Evolutionary conservation across 2,329 filamentous ascomycete genomes (phyloP), one percentile per base, ranked within the genome.

Genomic region (Periglandula ipomoeae): DNA sequence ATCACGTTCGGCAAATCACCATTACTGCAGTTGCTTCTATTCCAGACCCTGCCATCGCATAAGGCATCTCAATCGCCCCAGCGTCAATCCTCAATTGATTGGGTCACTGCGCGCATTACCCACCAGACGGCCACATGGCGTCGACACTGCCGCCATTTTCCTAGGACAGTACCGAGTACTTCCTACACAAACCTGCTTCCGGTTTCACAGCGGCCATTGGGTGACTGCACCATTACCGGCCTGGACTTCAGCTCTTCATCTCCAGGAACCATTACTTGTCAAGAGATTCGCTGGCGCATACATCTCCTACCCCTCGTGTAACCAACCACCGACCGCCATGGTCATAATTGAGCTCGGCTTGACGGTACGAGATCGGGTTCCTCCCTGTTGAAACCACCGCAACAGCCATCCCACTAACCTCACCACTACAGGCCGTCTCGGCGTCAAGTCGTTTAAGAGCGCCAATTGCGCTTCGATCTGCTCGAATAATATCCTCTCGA

Each of bases 401-500:
- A 32, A 32, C 6, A 15, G 32, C 27, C 19, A 5, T 11, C 1
- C 2, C 13, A 17, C 40, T 50, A 24, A 49, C 26, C 44, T 20
- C 24, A 23, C 5, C 10, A 10, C 23, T 20, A 10, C 15, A 52
- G 52, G 42, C 43, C 37, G 37, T 34, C 19, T 44, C 55, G 48
- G 54, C 53, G 34, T 49, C 49, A 22, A 43, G 44, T 38, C 54
- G 55, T 26, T 37, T 53, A 17, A 42, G 50, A 19, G 52, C 56
- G 48, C 48, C 56, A 22, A 47, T 58, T 47, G 48, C 53, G 46
- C 49, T 60, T 23, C 57, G 53, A 48, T 49, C 44, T 24, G 37
- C 41, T 48, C 55, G 44, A 45, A 15, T 50, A 39, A 24, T 56
- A 47, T 39, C 48, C 44, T 44, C 48, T 35, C 34, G 48, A 51